These are phyloP conservation scores for Castanea crenata DNA, from an alignment of 306 rosid genomes.

Conservation along the genomic window DNA sequence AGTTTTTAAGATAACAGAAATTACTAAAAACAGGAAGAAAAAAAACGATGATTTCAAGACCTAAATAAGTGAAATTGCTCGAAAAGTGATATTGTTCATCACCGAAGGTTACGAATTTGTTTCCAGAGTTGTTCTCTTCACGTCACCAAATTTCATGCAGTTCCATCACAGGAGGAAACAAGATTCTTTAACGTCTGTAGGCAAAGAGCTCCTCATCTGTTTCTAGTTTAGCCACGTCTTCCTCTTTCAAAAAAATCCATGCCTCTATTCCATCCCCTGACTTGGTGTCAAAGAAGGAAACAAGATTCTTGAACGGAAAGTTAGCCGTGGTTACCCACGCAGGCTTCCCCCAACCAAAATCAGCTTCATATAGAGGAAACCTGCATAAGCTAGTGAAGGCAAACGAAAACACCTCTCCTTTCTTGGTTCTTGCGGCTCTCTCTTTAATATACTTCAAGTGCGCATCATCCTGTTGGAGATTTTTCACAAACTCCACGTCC, in stretches of 20 bases:
- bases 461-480: background rate
- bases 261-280: constrained; percentile 34
- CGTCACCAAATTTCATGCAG: too few relatives aligned
- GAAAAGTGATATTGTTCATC: too few relatives aligned
- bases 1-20: too few relatives aligned
- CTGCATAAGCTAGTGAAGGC: background rate
- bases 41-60: too few relatives aligned
- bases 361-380: constrained; percentile 25
- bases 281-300: constrained; percentile 16
- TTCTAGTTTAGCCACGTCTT: constrained; percentile 25
- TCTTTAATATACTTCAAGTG: background rate
- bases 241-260: constrained; percentile 32
- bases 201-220: background rate
- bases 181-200: too few relatives aligned
- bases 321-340: constrained; percentile 31
- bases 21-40: too few relatives aligned
- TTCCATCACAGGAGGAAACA: too few relatives aligned
- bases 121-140: too few relatives aligned
- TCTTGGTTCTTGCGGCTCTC: background rate
- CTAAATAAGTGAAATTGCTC: too few relatives aligned
- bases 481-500: background rate
- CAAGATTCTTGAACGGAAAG: constrained; percentile 5
- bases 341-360: constrained; percentile 53
- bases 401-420: background rate
- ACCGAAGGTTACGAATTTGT: too few relatives aligned